Percentiles rank a stretch among this genome's conserved stretches.
These are phyloP conservation scores for Fremontodendron californicum DNA, from an alignment of 345 rosid genomes.

Conservation along the genomic window DNA sequence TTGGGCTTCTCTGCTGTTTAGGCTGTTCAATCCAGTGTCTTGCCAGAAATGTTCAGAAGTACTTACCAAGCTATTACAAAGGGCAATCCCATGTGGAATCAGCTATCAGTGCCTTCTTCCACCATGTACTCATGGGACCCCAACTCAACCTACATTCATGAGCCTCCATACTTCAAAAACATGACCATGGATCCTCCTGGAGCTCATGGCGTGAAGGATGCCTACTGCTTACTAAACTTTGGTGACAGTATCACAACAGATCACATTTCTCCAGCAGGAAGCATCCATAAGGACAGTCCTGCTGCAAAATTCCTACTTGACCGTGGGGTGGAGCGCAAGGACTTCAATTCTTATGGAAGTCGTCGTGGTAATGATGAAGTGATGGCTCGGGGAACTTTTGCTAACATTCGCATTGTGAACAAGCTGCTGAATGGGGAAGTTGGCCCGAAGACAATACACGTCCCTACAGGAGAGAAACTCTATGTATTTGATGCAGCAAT, in stretches of 20 bases:
- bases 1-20: constrained; percentile 24
- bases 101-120: constrained; percentile 56
- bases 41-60: constrained; percentile 91
- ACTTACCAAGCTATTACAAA: constrained; percentile 90
- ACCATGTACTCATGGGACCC: constrained; percentile 78
- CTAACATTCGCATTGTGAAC: constrained; percentile 95
- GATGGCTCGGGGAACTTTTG: constrained; percentile 98
- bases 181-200: constrained; percentile 96
- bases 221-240: constrained; percentile 85
- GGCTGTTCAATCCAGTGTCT: constrained; percentile 90
- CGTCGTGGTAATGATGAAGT: constrained; percentile 96
- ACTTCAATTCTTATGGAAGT: constrained; percentile 98
- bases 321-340: constrained; percentile 70
- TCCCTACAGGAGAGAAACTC: constrained; percentile 95
- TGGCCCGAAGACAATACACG: constrained; percentile 88
- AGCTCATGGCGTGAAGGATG: constrained; percentile 83
- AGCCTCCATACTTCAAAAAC: constrained; percentile 92
- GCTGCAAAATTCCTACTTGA: constrained; percentile 83
- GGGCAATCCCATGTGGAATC: constrained; percentile 96
- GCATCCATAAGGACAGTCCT: constrained; percentile 94
- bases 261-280: constrained; percentile 98
- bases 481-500: constrained; percentile 85
- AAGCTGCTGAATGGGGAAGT: constrained; percentile 94
- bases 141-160: constrained; percentile 92
- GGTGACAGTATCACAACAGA: constrained; percentile 99